These are phyloP conservation scores for Allomyces macrogynus DNA, from an alignment of 192 early-diverging fungal genomes.

Conservation along the genomic window DNA sequence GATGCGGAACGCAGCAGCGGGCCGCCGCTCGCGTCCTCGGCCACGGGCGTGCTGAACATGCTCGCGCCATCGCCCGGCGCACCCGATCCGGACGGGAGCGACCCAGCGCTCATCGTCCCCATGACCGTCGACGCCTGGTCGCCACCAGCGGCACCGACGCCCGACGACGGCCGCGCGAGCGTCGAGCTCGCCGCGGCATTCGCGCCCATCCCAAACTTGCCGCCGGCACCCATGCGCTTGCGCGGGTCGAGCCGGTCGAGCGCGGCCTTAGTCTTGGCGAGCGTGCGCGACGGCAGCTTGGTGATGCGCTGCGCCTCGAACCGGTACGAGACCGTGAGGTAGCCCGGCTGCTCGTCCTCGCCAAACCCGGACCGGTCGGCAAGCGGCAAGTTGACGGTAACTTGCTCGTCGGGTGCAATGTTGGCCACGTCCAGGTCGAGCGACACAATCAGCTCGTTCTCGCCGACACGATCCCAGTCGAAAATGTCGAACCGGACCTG, in stretches of 20 bases:
- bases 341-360: neutral
- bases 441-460: slow-evolving; percentile 33
- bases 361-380: neutral
- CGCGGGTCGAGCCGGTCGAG: neutral
- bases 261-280: neutral
- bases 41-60: neutral
- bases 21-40: too few species aligned
- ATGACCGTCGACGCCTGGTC: too few species aligned
- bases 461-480: slow-evolving; percentile 60
- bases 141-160: too few species aligned
- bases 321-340: neutral
- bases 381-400: slow-evolving; percentile 1
- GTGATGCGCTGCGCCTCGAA: neutral
- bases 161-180: neutral
- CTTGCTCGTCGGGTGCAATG: slow-evolving; percentile 25
- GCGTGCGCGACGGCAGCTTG: neutral
- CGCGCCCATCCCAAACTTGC: neutral
- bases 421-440: slow-evolving; percentile 27
- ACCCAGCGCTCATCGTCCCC: too few species aligned
- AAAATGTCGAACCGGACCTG: slow-evolving; percentile 40
- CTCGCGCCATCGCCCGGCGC: neutral
- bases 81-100: neutral
- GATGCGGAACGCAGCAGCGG: neutral
- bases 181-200: neutral
- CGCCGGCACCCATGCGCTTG: neutral